These are phyloP conservation scores for Lasiodiplodia hormozganensis DNA, from an alignment of 2,329 filamentous ascomycete genomes.

Conservation along the genomic window DNA sequence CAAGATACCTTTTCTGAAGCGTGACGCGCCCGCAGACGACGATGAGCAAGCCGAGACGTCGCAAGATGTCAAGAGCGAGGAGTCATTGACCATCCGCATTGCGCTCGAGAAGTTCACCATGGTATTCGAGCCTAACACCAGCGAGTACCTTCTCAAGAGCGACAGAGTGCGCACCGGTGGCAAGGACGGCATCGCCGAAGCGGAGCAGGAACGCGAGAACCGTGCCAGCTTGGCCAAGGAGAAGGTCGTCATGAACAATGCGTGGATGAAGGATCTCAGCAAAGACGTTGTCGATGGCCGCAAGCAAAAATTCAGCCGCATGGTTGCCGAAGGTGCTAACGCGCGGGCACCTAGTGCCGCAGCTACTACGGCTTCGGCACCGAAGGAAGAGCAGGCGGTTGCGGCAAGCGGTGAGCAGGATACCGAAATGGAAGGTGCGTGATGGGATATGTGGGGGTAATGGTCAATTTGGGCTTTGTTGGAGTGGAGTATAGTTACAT, in stretches of 20 bases:
- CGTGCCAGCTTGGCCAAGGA: constrained; percentile 50
- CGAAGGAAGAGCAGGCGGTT: not conserved
- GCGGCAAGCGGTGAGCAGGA: not conserved
- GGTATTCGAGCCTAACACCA: constrained; percentile 50
- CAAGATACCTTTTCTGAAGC: constrained; percentile 51
- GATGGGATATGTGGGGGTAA: not conserved
- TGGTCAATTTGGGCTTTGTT: not conserved
- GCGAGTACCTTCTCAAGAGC: constrained; percentile 51
- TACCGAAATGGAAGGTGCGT: constrained; percentile 21
- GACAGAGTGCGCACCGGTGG: constrained; percentile 44
- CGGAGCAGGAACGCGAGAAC: constrained; percentile 42
- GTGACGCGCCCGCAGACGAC: constrained; percentile 47
- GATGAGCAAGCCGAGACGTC: constrained; percentile 39
- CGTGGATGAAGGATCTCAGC: constrained; percentile 54
- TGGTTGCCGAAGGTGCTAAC: constrained; percentile 12
- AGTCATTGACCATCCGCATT: constrained; percentile 55
- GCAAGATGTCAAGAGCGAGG: constrained; percentile 42
- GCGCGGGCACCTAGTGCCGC: not conserved
- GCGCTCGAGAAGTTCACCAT: constrained; percentile 51
- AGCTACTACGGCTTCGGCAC: not conserved
- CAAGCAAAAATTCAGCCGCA: constrained; percentile 43
- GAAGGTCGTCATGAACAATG: constrained; percentile 52
- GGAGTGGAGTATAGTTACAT: constrained; percentile 6
- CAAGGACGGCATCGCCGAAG: constrained; percentile 43
- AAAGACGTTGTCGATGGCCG: constrained; percentile 55